Base-by-base conservation (phyloP, 73 alveolate genomes). In the Blepharisma stoltei region DNA sequence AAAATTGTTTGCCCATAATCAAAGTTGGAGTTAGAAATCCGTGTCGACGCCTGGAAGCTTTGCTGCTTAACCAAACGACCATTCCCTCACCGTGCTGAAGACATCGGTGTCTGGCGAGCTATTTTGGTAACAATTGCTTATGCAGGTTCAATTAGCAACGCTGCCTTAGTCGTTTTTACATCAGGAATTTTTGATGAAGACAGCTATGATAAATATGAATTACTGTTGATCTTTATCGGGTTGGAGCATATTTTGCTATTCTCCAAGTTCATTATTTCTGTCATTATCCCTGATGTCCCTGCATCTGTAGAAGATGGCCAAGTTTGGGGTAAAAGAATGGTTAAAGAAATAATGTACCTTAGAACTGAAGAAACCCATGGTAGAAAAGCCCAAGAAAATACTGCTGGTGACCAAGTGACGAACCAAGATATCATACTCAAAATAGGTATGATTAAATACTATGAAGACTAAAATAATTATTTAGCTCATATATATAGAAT, bases 21-120 rank as follows among this genome's bases (percentile, higher is more conserved):
- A n/a, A n/a, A n/a, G n/a, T n/a, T n/a, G n/a, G n/a, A n/a, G n/a
- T n/a, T n/a, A 43, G 79, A 69, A 69, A 69, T 69, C n/a, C 55
- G 79, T 9, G 79, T 69, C 14, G 79, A 69, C 27, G 79, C 79
- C 14, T 69, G 65, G 55, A 69, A 69, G 27, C 25, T 69, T 14
- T 38, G 76, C 32, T 14, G 27, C n/a, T 43, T 69, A n/a, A 69
- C 79, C 0, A 44, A 43, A 69, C 0, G 79, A 38, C 75, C 79
- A 14, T 14, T 14, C 14, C 79, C 79, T 7, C 11, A 44, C n/a
- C 67, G 79, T 23, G 60, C 75, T 1, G 71, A 9, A 37, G 60
- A 69, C 27, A 69, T 69, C 45, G 79, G 79, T 14, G 65, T 69
- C 9, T 69, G 79, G 79, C 0, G 65, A 43, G 11, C 67, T 9